phyloP scores from a whole-genome alignment of 1,284 basidiomycete species.

The Chondrostereum purpureum region DNA sequence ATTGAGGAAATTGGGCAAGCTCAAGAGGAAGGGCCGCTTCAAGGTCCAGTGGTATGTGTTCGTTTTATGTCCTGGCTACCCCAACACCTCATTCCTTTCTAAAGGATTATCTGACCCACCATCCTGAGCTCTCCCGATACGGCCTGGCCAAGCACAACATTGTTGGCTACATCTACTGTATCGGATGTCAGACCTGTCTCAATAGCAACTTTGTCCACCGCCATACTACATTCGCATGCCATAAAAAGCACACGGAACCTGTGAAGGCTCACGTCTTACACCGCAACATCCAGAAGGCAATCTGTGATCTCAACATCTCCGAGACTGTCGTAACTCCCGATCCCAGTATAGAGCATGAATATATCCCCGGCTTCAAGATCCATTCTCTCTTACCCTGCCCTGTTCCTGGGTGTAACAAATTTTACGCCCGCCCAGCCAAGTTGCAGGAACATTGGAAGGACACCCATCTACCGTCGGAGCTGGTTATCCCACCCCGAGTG shows the following conservation, averaged over 20 bases:
- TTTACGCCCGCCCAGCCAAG: neutral
- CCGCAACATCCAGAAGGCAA: neutral
- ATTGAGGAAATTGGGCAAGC: no score
- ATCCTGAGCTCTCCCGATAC: neutral
- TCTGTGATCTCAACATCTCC: neutral
- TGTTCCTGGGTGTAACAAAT: neutral
- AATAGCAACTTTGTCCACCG: neutral
- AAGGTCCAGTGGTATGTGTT: no score
- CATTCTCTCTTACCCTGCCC: neutral
- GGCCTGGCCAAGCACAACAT: neutral
- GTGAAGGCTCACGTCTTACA: neutral
- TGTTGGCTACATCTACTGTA: neutral
- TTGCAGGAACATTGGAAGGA: neutral
- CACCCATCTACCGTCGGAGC: neutral
- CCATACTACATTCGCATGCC: neutral
- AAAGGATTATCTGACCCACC: neutral
- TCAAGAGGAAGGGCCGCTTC: no score
- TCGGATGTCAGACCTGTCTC: neutral
- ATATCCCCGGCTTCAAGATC: neutral
- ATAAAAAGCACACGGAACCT: neutral
- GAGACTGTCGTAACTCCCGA: neutral
- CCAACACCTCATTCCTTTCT: no score
- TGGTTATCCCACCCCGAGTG: neutral
- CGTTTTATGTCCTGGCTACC: no score
- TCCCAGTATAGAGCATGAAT: no score